phyloP scores from a whole-genome alignment of 2,329 filamentous ascomycete genomes.

The Ramichloridium luteum region DNA sequence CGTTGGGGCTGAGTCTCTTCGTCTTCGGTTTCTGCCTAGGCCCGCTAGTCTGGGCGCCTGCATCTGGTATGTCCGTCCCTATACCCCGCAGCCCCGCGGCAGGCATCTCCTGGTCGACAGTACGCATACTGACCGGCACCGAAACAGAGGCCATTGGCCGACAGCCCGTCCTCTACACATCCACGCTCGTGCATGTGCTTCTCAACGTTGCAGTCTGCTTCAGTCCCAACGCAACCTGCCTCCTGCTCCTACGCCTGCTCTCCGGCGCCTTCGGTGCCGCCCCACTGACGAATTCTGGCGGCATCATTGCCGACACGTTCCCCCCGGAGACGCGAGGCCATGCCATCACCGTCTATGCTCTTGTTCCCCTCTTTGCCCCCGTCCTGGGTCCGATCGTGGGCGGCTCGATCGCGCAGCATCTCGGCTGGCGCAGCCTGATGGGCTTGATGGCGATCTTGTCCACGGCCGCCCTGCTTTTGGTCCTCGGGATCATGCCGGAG shows the following conservation, averaged over 20 bases:
- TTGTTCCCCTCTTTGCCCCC: slow-evolving; percentile 53
- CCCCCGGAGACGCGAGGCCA: slow-evolving; percentile 25
- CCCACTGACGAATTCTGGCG: slow-evolving; percentile 30
- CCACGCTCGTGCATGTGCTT: slow-evolving; percentile 20
- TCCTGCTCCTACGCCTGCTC: slow-evolving; percentile 33
- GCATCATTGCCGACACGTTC: slow-evolving; percentile 33
- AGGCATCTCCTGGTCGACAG: too few relatives aligned
- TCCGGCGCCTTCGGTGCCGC: slow-evolving; percentile 29
- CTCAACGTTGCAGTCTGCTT: slow-evolving; percentile 28
- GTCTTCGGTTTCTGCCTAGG: slow-evolving; percentile 49
- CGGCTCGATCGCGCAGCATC: slow-evolving; percentile 49
- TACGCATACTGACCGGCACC: too few relatives aligned
- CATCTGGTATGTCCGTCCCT: slow-evolving; percentile 47
- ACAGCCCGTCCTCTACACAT: slow-evolving; percentile 22
- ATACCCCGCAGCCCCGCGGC: too few relatives aligned
- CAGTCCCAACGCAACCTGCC: slow-evolving; percentile 28
- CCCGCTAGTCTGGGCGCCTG: slow-evolving; percentile 37
- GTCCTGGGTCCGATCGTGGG: slow-evolving; percentile 49
- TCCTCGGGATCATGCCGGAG: slow-evolving; percentile 41
- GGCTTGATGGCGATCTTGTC: slow-evolving; percentile 48
- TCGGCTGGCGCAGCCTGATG: slow-evolving; percentile 54
- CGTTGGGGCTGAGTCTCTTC: slow-evolving; percentile 50
- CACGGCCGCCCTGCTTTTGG: slow-evolving; percentile 45
- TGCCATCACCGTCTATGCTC: slow-evolving; percentile 51
- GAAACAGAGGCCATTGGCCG: too few relatives aligned